Base-by-base conservation (phyloP, 371 early-diverging fungal species). In the Rhizomucor pusillus region DNA sequence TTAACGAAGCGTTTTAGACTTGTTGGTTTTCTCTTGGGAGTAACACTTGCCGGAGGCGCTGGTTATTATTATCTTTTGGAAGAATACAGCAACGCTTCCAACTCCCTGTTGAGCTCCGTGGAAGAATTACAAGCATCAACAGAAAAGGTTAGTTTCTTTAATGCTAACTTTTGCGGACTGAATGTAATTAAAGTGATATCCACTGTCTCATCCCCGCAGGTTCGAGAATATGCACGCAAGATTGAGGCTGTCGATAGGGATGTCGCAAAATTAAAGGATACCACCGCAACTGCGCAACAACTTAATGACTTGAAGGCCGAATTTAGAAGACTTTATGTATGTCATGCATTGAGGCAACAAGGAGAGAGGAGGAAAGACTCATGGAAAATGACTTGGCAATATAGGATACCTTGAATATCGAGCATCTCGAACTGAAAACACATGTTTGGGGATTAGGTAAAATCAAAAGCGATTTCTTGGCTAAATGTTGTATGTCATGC, bases 31-130 rank as follows among this genome's bases (percentile, higher is more conserved):
- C 66, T 91, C 39, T 65, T 90, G n/a, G 92, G 92, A 18, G 81
- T 86, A 16, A 83, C 88, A 14, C 61, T 80, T 43, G 87, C 92
- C 33, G 89, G 92, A 2, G 81, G 83, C n/a, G 73, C 78, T 24
- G 90, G 91, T 16, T 91, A 89, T 57, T 87, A 85, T 57, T 89
- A 90, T 55, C 73, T 91, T 41, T 70, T 91, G 53, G 90, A 89
- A 50, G 90, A 91, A 69, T 91, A 91, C 63, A 87, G 88, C 49
- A 75, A 71, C 43, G 87, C 90, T 7, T 87, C 90, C 29, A 74
- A 65, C 46, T 67, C 89, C 20, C 71, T 91, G 29, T 67, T 91
- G 67, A 70, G 63, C 63, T 87, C 90, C 7, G 85, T 91, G 14
- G 79, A 89, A 56, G 87, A 90, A 60, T 77, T 91, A 55, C 89